Base-by-base conservation (phyloP, 2,329 filamentous ascomycete species). In the Clathrospora elynae region DNA sequence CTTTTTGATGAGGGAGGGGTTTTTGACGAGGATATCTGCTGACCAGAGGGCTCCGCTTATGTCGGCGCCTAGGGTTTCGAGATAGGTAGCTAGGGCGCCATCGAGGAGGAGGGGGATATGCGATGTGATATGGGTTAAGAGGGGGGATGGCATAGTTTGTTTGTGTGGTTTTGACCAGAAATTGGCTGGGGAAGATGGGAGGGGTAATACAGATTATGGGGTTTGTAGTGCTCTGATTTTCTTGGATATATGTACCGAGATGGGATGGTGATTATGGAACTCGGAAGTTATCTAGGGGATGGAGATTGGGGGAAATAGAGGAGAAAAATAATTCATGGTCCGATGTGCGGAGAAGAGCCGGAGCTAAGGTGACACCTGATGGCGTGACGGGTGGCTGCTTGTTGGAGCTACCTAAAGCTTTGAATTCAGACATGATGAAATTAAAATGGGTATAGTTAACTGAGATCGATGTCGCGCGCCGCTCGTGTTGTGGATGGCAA, bases 21-120 rank as follows among this genome's bases (percentile, higher is more conserved):
- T 52, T 18, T 70, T 61, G 26, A 61, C 50, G 2, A 77, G 67
- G 6, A 72, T 58, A 31, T 70, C 67, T 14, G 72, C 75, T 14
- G 74, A 76, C 75, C 75, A 77, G 7, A 77, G 60, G 4, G 71
- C 52, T 42, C 68, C 63, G 42, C 68, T 71, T 25, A 77, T 67
- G 43, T 76, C 67, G 42, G 63, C 68, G 26, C 73, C 73, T 11
- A 73, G 66, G 4, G 60, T 60, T 51, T 77, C 75, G 11, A 77
- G 66, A 42, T 76, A 72, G 3, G 75, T 77, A 17, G 75, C 75
- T 5, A 78, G 63, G 4, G 71, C 75, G 20, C 75, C 75, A 43
- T 78, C 75, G 26, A 77, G 56, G 33, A 75, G 55, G 23, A 76
- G 47, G 10, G 64, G 64, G 7, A 53, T 53, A 9, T 48, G 46